These are phyloP conservation scores for Fusarium sp. DNA, from an alignment of 2,329 filamentous ascomycete species.

Conservation along the genomic window DNA sequence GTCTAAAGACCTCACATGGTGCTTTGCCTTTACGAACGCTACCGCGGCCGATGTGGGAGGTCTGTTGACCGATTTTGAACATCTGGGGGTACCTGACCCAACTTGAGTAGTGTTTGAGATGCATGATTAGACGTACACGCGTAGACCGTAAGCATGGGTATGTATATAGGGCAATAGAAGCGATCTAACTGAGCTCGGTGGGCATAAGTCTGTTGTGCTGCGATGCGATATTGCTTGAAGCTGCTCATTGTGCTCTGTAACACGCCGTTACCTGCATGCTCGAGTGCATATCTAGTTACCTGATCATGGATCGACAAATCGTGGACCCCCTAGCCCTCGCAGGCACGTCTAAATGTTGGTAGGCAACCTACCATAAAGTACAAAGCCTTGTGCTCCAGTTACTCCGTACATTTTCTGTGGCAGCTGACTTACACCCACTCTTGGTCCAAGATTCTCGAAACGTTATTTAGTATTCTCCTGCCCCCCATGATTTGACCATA, in stretches of 20 bases:
- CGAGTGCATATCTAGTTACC: background rate
- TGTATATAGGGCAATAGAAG: conserved; percentile 30
- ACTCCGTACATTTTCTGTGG: background rate
- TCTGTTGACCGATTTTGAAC: conserved; percentile 54
- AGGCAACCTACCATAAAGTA: background rate
- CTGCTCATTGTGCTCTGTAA: background rate
- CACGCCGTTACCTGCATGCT: too few species aligned
- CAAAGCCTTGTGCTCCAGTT: background rate
- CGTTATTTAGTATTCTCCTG: conserved; percentile 30
- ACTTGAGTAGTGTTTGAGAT: background rate
- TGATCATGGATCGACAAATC: background rate
- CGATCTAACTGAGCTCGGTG: conserved; percentile 20
- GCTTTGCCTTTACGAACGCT: conserved; percentile 50
- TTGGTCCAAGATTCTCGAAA: conserved; percentile 20
- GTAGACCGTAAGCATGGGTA: conserved; percentile 32
- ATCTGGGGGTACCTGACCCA: background rate
- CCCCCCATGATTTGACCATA: conserved; percentile 44
- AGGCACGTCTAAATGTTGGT: background rate
- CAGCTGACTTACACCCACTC: conserved; percentile 6
- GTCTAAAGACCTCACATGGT: conserved; percentile 63
- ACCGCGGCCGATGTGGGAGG: conserved; percentile 71
- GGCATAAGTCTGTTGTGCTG: conserved; percentile 26
- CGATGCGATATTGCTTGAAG: conserved; percentile 1
- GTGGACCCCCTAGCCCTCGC: background rate
- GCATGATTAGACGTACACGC: conserved; percentile 21